A percentile compares a stretch with the other conserved stretches of the same genome.
Evolutionary conservation across 202 grass and related monocot genomes (phyloP).

Genomic region (Carex arenaria): DNA sequence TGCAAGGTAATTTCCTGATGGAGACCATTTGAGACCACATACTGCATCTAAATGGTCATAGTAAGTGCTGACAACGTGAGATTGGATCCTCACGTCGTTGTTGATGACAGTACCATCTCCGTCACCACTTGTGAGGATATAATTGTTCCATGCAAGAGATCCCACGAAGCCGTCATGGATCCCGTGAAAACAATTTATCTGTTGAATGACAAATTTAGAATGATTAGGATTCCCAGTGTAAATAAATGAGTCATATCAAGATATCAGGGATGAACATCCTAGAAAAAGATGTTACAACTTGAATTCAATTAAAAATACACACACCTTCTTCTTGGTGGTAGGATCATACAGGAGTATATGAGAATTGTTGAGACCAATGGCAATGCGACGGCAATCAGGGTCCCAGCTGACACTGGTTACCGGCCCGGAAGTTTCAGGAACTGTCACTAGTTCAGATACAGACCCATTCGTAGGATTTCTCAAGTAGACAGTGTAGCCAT

Average conservation of each 20-base stretch:
- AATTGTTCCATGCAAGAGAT: not conserved
- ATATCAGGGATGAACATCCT: not conserved
- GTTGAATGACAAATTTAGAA: not conserved
- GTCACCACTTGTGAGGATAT: not conserved
- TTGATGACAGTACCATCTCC: not conserved
- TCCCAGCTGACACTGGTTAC: slow-evolving; percentile 55
- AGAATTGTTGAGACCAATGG: slow-evolving; percentile 49
- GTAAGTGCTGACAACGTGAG: not conserved
- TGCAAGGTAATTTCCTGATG: not conserved
- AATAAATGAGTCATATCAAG: not conserved
- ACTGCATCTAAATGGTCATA: not conserved
- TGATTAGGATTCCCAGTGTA: not conserved
- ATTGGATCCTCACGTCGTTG: not conserved
- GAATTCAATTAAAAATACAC: not conserved
- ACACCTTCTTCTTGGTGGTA: slow-evolving; percentile 15
- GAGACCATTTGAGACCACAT: slow-evolving; percentile 27
- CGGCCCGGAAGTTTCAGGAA: slow-evolving; percentile 25
- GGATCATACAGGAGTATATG: slow-evolving; percentile 43
- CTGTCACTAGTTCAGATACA: slow-evolving; percentile 33
- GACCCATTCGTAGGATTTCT: slow-evolving; percentile 36
- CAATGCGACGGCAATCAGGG: slow-evolving; percentile 35
- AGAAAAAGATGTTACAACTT: not conserved
- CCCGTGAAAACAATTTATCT: not conserved
- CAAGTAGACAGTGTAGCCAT: slow-evolving; percentile 38
- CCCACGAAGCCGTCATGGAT: not conserved